These are phyloP conservation scores for Epicoccum nigrum DNA, from an alignment of 2,329 filamentous ascomycete genomes.

Conservation along the genomic window DNA sequence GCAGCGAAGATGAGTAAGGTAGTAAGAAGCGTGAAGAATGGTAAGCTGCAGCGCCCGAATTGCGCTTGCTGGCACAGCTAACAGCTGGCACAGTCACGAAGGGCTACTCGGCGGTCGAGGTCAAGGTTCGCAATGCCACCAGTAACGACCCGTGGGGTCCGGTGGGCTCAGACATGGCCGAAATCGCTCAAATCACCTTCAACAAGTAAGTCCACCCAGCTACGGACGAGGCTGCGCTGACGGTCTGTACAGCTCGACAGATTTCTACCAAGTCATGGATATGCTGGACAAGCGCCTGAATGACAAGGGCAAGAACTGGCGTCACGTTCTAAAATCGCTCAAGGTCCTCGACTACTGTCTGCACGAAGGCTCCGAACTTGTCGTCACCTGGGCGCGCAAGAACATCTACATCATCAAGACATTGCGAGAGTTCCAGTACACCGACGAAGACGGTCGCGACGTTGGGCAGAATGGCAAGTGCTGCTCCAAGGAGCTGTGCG, in stretches of 20 bases:
- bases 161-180: conserved; percentile 96
- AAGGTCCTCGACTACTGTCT: conserved; percentile 98
- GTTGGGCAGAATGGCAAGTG: conserved; percentile 91
- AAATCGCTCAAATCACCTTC: conserved; percentile 97
- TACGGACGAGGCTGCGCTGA: conserved; percentile 32
- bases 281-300: conserved; percentile 99
- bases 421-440: conserved; percentile 92
- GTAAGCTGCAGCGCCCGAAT: conserved; percentile 9
- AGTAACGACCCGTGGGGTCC: conserved; percentile 99
- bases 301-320: conserved; percentile 99
- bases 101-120: conserved; percentile 93
- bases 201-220: conserved; percentile 74
- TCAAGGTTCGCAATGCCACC: conserved; percentile 83
- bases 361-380: conserved; percentile 93
- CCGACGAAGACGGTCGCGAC: conserved; percentile 93
- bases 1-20: conserved; percentile 83
- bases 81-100: conserved; percentile 73
- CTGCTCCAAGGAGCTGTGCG: background rate
- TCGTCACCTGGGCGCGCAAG: conserved; percentile 97
- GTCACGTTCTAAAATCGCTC: conserved; percentile 94
- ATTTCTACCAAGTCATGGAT: conserved; percentile 99
- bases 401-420: conserved; percentile 99
- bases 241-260: conserved; percentile 71
- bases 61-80: conserved; percentile 3
- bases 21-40: conserved; percentile 84